phyloP scores from a whole-genome alignment of 2,329 filamentous ascomycete species.

The Coniochaeta sp. region DNA sequence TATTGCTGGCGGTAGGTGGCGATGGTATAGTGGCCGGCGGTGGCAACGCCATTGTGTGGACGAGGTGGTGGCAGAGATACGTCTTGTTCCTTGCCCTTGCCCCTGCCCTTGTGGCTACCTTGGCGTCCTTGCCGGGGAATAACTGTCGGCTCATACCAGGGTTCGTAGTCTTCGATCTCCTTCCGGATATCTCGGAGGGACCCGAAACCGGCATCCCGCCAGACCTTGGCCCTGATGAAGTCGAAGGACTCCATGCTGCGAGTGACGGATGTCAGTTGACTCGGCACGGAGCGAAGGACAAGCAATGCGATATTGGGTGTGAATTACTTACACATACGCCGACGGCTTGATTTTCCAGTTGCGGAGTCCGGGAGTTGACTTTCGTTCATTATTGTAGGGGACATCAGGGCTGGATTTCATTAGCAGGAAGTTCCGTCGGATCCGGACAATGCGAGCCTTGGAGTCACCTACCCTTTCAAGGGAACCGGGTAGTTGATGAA shows the following conservation, averaged over 20 bases:
- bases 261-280: slow-evolving; percentile 1
- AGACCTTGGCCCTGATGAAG: slow-evolving; percentile 48
- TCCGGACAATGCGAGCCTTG: not conserved
- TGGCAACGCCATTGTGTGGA: slow-evolving; percentile 5
- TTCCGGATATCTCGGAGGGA: slow-evolving; percentile 45
- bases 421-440: slow-evolving; percentile 1
- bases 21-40: slow-evolving; percentile 35
- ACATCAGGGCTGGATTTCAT: slow-evolving; percentile 23
- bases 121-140: slow-evolving; percentile 35
- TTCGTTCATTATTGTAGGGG: slow-evolving; percentile 37
- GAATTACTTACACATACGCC: slow-evolving; percentile 42
- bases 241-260: slow-evolving; percentile 46
- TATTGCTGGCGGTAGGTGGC: slow-evolving; percentile 37
- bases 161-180: slow-evolving; percentile 42
- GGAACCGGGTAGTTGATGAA: slow-evolving; percentile 31
- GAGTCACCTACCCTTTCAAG: slow-evolving; percentile 22
- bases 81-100: slow-evolving; percentile 25
- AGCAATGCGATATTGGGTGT: not conserved
- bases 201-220: slow-evolving; percentile 58
- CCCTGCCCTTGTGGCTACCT: slow-evolving; percentile 43
- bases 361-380: slow-evolving; percentile 51
- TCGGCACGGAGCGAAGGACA: not conserved
- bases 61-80: not conserved
- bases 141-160: slow-evolving; percentile 38
- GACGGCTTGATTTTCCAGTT: slow-evolving; percentile 46